Conservation (phyloP, 352 stramenopile species). For the Pythium rishiriense region DNA sequence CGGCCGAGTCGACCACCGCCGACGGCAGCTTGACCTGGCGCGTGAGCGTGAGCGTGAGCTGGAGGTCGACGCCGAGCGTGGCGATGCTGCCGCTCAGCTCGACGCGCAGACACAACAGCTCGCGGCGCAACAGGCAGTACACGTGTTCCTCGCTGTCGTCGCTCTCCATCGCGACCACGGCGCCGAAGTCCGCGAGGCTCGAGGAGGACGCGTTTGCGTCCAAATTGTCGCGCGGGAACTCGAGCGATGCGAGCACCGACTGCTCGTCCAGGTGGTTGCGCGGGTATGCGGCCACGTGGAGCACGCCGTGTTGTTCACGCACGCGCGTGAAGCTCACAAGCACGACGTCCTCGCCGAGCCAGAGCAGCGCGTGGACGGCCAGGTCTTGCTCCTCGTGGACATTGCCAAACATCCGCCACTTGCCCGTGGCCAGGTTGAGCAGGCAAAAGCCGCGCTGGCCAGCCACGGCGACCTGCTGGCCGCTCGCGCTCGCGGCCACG, state of each 20-base stretch:
- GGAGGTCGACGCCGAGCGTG: conserved; percentile 35
- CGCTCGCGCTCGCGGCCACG: conserved; percentile 51
- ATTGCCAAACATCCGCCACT: conserved; percentile 86
- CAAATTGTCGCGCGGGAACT: conserved; percentile 37
- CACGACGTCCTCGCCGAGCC: conserved; percentile 67
- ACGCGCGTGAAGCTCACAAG: conserved; percentile 61
- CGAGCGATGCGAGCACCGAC: conserved; percentile 49
- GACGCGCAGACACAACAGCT: conserved; percentile 63
- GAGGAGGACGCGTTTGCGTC: neutral
- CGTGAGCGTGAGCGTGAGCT: conserved; percentile 40
- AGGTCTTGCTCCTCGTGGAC: conserved; percentile 84
- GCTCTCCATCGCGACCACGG: conserved; percentile 58
- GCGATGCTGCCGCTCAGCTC: conserved; percentile 43
- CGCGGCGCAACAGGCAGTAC: conserved; percentile 56
- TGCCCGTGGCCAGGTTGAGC: conserved; percentile 60
- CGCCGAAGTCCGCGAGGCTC: conserved; percentile 15
- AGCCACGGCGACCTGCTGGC: conserved; percentile 66
- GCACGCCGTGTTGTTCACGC: conserved; percentile 48
- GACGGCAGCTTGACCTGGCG: conserved; percentile 52
- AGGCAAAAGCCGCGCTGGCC: conserved; percentile 76
- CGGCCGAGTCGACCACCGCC: conserved; percentile 25
- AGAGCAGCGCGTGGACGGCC: conserved; percentile 60
- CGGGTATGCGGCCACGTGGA: conserved; percentile 72
- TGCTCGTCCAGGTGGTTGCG: conserved; percentile 77
- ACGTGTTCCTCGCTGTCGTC: conserved; percentile 49